Percentiles rank a stretch among this genome's conserved stretches.
These are phyloP conservation scores for Boletus insuetus DNA, from an alignment of 768 basidiomycete genomes.

Conservation along the genomic window DNA sequence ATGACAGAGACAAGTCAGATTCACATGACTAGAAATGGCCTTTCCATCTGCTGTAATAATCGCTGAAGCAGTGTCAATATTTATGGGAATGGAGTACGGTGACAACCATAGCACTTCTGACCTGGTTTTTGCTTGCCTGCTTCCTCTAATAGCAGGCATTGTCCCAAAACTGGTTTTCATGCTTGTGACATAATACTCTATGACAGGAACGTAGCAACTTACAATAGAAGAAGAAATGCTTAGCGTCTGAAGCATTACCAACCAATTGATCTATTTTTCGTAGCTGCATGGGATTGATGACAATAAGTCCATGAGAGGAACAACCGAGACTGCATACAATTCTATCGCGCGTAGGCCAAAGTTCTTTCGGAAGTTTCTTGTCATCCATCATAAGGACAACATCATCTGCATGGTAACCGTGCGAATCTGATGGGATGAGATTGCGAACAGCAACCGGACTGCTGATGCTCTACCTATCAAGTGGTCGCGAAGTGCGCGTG, in stretches of 20 bases:
- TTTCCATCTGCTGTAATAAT: constrained; percentile 1
- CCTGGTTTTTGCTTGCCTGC: constrained; percentile 47
- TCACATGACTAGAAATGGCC: constrained; percentile 5
- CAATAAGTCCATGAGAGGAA: too few relatives aligned
- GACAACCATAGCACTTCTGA: constrained; percentile 8
- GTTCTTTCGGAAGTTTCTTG: background rate
- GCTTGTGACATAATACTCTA: background rate
- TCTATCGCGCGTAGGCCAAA: background rate
- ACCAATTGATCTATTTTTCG: constrained; percentile 42
- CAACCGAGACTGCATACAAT: constrained; percentile 7
- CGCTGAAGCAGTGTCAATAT: background rate
- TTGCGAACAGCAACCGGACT: background rate
- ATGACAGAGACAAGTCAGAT: background rate
- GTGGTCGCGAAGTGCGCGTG: background rate
- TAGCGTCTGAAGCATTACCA: constrained; percentile 37
- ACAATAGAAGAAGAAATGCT: constrained; percentile 55
- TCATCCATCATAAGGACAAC: background rate
- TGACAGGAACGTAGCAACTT: constrained; percentile 6
- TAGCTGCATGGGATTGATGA: constrained; percentile 27
- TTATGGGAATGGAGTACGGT: background rate
- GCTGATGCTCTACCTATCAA: background rate
- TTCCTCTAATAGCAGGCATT: background rate
- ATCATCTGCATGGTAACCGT: constrained; percentile 30
- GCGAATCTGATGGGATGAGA: background rate
- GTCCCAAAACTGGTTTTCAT: background rate